Evolutionary conservation across 1,139 yeast species (phyloP).

Genomic region (Sugiyamaella japonica): DNA sequence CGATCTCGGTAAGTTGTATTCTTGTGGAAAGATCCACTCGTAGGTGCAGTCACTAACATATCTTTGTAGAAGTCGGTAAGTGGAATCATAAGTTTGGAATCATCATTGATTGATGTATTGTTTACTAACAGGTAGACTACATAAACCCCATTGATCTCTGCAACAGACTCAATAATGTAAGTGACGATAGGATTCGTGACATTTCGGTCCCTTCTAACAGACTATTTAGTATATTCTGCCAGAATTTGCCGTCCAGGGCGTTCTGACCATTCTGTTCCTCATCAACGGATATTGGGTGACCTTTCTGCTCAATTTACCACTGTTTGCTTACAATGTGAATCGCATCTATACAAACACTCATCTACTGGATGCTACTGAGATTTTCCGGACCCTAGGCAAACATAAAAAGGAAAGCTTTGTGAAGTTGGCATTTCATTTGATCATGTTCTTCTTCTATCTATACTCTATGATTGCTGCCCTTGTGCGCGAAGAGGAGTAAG

Average conservation of each 20-base stretch:
- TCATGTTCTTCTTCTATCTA: slow-evolving; percentile 92
- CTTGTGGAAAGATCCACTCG: not conserved
- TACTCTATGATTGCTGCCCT: slow-evolving; percentile 96
- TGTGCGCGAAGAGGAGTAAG: slow-evolving; percentile 56
- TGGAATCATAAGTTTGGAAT: no score
- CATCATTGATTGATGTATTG: not conserved
- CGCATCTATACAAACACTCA: slow-evolving; percentile 52
- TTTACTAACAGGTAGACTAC: slow-evolving; percentile 52
- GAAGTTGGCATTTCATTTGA: slow-evolving; percentile 86
- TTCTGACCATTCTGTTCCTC: slow-evolving; percentile 68
- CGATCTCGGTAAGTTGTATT: slow-evolving; percentile 65
- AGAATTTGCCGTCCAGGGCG: slow-evolving; percentile 83
- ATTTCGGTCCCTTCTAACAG: not conserved
- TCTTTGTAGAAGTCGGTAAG: slow-evolving; percentile 26
- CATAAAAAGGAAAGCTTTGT: slow-evolving; percentile 91
- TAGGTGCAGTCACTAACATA: not conserved
- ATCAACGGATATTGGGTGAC: slow-evolving; percentile 94
- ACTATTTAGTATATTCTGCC: slow-evolving; percentile 67
- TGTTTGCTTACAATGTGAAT: slow-evolving; percentile 56
- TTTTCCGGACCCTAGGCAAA: slow-evolving; percentile 87
- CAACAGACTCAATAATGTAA: slow-evolving; percentile 74
- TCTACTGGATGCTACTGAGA: slow-evolving; percentile 95
- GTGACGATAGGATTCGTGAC: no score
- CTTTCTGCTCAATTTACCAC: slow-evolving; percentile 80
- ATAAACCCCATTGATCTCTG: slow-evolving; percentile 97